Evolutionary conservation across 768 basidiomycete species (phyloP).

Genomic region (Naganishia vaughanmartiniae): DNA sequence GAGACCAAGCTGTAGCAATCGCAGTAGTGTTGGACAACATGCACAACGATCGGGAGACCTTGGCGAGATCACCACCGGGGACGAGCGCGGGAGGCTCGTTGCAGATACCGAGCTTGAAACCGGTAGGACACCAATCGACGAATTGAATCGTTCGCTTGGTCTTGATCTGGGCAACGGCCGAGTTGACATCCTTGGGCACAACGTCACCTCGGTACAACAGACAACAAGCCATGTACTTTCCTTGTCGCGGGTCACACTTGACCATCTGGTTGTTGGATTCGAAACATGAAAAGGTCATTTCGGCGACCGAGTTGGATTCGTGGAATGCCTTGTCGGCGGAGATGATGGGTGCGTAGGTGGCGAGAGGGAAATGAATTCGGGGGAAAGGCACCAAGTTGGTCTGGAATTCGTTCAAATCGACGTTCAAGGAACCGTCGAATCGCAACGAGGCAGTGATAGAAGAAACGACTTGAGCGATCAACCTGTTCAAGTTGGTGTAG

Average conservation of each 20-base stretch:
- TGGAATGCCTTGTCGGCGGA: constrained; percentile 89
- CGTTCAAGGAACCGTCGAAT: constrained; percentile 95
- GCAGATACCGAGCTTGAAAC: constrained; percentile 98
- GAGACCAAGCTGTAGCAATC: constrained; percentile 91
- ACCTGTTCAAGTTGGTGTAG: constrained; percentile 88
- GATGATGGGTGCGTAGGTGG: constrained; percentile 90
- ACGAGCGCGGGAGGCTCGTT: constrained; percentile 90
- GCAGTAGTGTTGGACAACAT: constrained; percentile 77
- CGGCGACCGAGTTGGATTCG: constrained; percentile 94
- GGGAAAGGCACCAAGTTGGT: constrained; percentile 99
- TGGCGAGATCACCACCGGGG: constrained; percentile 91
- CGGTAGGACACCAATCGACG: constrained; percentile 60
- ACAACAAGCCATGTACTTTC: constrained; percentile 96
- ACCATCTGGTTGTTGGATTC: constrained; percentile 97
- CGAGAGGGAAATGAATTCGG: constrained; percentile 96
- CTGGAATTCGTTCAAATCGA: constrained; percentile 97
- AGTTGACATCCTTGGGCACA: constrained; percentile 91
- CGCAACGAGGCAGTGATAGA: constrained; percentile 95
- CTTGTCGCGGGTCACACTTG: constrained; percentile 92
- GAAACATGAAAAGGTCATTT: constrained; percentile 98
- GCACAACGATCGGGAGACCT: constrained; percentile 88
- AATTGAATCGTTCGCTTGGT: constrained; percentile 91
- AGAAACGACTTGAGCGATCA: constrained; percentile 98
- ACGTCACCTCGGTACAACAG: constrained; percentile 93
- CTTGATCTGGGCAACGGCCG: constrained; percentile 89